Evolutionary conservation across 768 basidiomycete species (phyloP), one percentile per base, ranked within the genome.

Genomic region (Boletus sp.): DNA sequence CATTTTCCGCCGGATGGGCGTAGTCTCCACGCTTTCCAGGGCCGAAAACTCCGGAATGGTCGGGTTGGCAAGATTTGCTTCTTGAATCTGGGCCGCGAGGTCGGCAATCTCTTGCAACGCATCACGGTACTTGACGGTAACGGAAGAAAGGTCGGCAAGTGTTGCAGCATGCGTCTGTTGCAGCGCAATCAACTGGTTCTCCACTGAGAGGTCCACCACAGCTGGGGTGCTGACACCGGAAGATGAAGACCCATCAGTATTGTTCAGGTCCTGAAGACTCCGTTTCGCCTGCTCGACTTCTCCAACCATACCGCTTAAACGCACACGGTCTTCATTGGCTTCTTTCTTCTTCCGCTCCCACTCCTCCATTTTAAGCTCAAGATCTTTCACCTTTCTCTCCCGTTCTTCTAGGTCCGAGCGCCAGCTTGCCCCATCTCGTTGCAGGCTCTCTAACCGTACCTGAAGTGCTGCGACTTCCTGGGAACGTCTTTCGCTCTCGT

Each of bases 41-140:
- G 68, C 59, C 14, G 77, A 71, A 18, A 76, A 70, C 48, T 84
- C 83, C 7, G 75, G 68, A 40, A 76, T 66, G 18, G 69, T 62
- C 8, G 80, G 70, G 59, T 80, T 83, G 63, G 77, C 81, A 45
- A 94, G 82, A 64, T 88, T 92, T 8, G 85, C 82, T 68, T 96
- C 95, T 66, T 94, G 85, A 33, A 96, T 86, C 71, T 97, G 93
- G n/a, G 86, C 82, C 17, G 89, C 87, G 40, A 99, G 82, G 64
- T 95, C 93, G n/a, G 90, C 89, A 56, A 99, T 96, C 72, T 96
- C 92, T 48, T 84, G 83, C 32, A 98, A 80, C 17, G 95, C 91
- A 57, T 96, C 90, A 32, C 86, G 86, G 68, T 95, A 98, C 71
- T 95, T 95, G 53, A 76, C 73, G 1, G 88, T 85, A 36, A 97